These are phyloP conservation scores for Alternaria gansuensis DNA, from an alignment of 2,329 filamentous ascomycete genomes.

Conservation along the genomic window DNA sequence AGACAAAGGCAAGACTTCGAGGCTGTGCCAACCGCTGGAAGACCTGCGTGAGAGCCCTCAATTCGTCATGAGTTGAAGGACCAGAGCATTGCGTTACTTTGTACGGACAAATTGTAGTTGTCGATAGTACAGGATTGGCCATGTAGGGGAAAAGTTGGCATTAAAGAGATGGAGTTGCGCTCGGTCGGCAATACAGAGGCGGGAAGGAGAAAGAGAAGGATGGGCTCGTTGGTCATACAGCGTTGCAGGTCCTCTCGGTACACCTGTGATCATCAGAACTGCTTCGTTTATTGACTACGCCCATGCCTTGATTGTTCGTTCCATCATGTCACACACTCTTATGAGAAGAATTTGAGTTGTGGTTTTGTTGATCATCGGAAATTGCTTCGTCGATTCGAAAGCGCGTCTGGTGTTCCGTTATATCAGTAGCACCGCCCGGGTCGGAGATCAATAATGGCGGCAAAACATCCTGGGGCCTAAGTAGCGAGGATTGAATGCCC, in stretches of 20 bases:
- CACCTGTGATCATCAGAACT: not conserved
- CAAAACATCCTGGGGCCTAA: not conserved
- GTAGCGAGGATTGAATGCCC: not conserved
- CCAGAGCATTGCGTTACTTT: not conserved
- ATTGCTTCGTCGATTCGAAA: not conserved
- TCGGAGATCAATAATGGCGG: not conserved
- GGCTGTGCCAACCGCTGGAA: not conserved
- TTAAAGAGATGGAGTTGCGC: not conserved
- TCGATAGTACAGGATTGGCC: not conserved
- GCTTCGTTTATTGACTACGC: not conserved
- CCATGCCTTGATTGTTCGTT: not conserved
- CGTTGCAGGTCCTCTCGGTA: not conserved
- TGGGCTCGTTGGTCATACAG: not conserved
- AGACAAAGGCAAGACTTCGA: not conserved
- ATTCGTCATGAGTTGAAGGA: not conserved
- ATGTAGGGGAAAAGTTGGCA: not conserved
- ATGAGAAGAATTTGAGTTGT: not conserved
- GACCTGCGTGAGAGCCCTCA: not conserved
- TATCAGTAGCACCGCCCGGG: not conserved
- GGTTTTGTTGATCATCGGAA: not conserved
- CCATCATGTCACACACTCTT: not conserved
- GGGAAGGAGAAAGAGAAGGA: too few relatives aligned
- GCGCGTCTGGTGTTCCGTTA: not conserved
- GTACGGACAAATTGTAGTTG: not conserved
- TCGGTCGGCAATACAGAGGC: not conserved